A percentile compares a stretch with the other conserved stretches of the same genome.
These are phyloP conservation scores for Penicillium dipodomyicola DNA, from an alignment of 495 filamentous ascomycete species.

Conservation along the genomic window DNA sequence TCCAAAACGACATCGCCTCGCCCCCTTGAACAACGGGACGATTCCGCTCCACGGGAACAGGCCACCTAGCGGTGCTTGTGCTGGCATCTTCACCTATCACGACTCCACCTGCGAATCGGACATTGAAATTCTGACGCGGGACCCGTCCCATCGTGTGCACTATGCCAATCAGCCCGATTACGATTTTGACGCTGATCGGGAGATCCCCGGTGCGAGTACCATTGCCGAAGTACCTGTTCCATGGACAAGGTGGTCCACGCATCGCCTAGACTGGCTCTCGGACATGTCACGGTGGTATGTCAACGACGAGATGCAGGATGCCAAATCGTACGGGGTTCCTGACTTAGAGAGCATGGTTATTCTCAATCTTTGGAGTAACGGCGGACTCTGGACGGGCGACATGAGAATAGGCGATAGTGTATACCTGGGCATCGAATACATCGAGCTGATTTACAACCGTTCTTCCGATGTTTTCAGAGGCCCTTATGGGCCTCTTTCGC, in stretches of 20 bases:
- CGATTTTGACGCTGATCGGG: constrained; percentile 31
- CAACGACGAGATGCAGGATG: constrained; percentile 53
- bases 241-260: constrained; percentile 68
- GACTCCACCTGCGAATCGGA: constrained; percentile 68
- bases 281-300: constrained; percentile 65
- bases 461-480: constrained; percentile 18
- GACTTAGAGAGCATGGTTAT: constrained; percentile 57
- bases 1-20: constrained; percentile 2
- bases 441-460: constrained; percentile 68
- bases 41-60: constrained; percentile 6
- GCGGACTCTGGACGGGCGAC: constrained; percentile 69
- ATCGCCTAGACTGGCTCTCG: constrained; percentile 70
- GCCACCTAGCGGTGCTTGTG: constrained; percentile 52
- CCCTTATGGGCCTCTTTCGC: constrained; percentile 7
- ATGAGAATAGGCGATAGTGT: constrained; percentile 60
- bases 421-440: constrained; percentile 68
- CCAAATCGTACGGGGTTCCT: constrained; percentile 62
- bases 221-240: constrained; percentile 33
- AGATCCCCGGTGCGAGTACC: constrained; percentile 39
- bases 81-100: constrained; percentile 69
- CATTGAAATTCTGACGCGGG: constrained; percentile 69
- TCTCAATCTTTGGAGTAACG: constrained; percentile 76
- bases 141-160: constrained; percentile 53
- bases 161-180: constrained; percentile 75
- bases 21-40: constrained; percentile 1